Evolutionary conservation across 345 rosid genomes (phyloP).

Genomic region (Eutrema heterophyllum): DNA sequence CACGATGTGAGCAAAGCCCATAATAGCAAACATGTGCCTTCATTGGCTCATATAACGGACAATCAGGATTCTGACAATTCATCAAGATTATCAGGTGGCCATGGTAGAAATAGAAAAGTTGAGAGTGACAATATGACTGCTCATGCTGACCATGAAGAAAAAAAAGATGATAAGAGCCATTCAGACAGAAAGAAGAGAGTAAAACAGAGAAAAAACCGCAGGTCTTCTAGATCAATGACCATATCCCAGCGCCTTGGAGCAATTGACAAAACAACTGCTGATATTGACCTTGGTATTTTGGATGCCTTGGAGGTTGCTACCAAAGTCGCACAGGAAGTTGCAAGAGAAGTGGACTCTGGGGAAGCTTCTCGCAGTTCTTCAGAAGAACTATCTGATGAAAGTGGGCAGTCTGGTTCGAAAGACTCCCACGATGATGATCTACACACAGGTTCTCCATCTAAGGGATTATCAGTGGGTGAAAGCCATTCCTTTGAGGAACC

Average conservation of each 20-base stretch:
- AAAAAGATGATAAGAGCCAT: slow-evolving; percentile 36
- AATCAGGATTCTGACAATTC: slow-evolving; percentile 37
- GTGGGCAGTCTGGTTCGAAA: slow-evolving; percentile 40
- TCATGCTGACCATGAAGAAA: slow-evolving; percentile 36
- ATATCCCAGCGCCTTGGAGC: slow-evolving; percentile 37
- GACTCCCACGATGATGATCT: slow-evolving; percentile 40
- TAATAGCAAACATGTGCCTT: slow-evolving; percentile 19
- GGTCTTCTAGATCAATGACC: slow-evolving; percentile 37
- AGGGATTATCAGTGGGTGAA: slow-evolving; percentile 42
- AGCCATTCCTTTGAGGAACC: slow-evolving; percentile 38
- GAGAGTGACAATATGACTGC: slow-evolving; percentile 26
- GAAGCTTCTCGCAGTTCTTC: slow-evolving; percentile 66
- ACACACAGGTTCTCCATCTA: slow-evolving; percentile 26
- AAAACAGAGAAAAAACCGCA: slow-evolving; percentile 36
- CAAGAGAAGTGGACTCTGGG: slow-evolving; percentile 67
- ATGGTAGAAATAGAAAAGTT: slow-evolving; percentile 28
- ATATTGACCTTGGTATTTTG: slow-evolving; percentile 69
- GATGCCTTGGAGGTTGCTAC: slow-evolving; percentile 95
- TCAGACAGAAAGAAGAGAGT: slow-evolving; percentile 33
- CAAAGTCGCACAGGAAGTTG: slow-evolving; percentile 90
- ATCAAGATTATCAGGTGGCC: slow-evolving; percentile 38
- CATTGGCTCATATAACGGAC: slow-evolving; percentile 26
- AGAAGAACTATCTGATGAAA: slow-evolving; percentile 47
- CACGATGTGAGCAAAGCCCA: slow-evolving; percentile 19
- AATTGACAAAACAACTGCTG: slow-evolving; percentile 42